Evolutionary conservation across 2,329 filamentous ascomycete genomes (phyloP), one percentile per base, ranked within the genome.

Genomic region (Monilinia aucupariae): DNA sequence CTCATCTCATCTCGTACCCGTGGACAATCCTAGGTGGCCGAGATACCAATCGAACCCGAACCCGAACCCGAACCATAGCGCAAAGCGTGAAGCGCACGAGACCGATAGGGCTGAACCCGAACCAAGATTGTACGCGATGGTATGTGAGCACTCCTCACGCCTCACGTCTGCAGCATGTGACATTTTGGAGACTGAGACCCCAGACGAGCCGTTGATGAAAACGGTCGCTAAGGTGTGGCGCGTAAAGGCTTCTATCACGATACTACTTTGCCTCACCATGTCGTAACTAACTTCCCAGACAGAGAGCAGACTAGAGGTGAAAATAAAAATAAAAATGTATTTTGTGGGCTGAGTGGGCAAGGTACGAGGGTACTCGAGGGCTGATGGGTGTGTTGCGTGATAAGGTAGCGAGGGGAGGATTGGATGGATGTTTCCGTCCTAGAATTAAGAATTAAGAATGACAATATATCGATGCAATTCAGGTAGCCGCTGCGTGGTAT

Each of bases 311-410:
- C 22, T 32, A 15, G 12, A 13, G 12, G 13, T 56, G 39, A 32
- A 56, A 7, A 30, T n/a, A n/a, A n/a, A n/a, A n/a, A n/a, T n/a
- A n/a, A n/a, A n/a, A 45, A 45, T 1, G 17, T 8, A 22, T 45
- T 7, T 41, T 20, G 37, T 56, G 37, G 34, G 48, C 17, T 43
- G 20, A 60, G 52, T 60, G 58, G 58, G 17, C 22, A 60, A 15
- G 34, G 47, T 52, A 60, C 47, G 58, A 52, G 25, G 30, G 22
- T 41, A 60, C 58, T 41, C 51, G 45, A 12, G 32, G 48, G 32
- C 15, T 41, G 34, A 22, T 3, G 17, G 10, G 12, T 22, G 53
- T 45, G 53, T 56, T 56, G 39, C 53, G 27, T 56, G 53, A 56
- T 45, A 45, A 45, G 39, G 39, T 45, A 45, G 41, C 12, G 41